Percentiles rank a stretch among this genome's conserved stretches.
These are phyloP conservation scores for Tricholoma furcatifolium DNA, from an alignment of 768 basidiomycete species.

Conservation along the genomic window DNA sequence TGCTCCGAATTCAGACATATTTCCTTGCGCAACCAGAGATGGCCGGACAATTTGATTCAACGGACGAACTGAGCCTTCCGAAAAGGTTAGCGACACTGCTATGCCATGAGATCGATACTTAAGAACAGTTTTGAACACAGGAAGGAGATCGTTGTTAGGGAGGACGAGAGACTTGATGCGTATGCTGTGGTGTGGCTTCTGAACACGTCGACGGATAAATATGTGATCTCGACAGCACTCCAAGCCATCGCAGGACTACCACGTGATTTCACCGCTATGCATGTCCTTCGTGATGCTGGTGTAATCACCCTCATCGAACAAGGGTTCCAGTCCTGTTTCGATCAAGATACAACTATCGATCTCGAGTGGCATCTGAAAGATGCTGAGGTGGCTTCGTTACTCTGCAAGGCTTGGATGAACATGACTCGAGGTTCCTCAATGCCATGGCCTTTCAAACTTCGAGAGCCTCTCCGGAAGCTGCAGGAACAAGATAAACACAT, in stretches of 20 bases:
- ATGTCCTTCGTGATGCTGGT: constrained; percentile 35
- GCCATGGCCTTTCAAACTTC: constrained; percentile 34
- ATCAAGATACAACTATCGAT: constrained; percentile 35
- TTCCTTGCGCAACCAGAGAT: background rate
- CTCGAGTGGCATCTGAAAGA: constrained; percentile 36
- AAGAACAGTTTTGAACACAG: background rate
- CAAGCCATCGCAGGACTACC: constrained; percentile 39
- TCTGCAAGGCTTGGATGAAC: constrained; percentile 41
- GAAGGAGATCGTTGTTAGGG: background rate
- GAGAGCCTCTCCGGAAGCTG: constrained; percentile 33
- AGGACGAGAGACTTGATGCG: constrained; percentile 37
- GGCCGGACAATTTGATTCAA: background rate
- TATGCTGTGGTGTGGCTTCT: constrained; percentile 37
- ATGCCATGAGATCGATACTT: background rate
- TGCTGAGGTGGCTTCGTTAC: constrained; percentile 31
- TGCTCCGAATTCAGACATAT: background rate
- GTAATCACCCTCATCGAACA: constrained; percentile 31
- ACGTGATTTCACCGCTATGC: constrained; percentile 34
- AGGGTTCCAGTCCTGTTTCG: constrained; percentile 36
- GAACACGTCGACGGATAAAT: constrained; percentile 30
- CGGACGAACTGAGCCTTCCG: background rate
- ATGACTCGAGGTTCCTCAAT: constrained; percentile 33
- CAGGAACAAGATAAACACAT: constrained; percentile 26
- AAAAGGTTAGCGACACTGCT: background rate
- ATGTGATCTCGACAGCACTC: constrained; percentile 28